A percentile compares a stretch with the other conserved stretches of the same genome.
Evolutionary conservation across 169 alveolate genomes (phyloP).

Genomic region (Plasmodium vivax): DNA sequence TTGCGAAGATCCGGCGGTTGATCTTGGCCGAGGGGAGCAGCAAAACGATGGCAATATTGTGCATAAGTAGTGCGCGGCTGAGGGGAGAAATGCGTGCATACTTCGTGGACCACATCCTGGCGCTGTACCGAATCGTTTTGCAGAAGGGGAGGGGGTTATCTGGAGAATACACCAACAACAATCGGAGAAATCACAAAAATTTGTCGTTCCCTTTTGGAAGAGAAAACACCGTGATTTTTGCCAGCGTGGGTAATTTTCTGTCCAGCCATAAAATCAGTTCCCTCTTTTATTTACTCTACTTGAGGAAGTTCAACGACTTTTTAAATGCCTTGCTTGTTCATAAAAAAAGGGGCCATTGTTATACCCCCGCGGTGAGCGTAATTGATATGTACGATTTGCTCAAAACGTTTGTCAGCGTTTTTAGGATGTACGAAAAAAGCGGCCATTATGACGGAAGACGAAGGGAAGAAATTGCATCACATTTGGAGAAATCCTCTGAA

Average conservation of each 20-base stretch:
- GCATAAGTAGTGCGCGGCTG: conserved; percentile 22
- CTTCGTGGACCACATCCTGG: conserved; percentile 17
- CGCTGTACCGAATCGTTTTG: conserved; percentile 35
- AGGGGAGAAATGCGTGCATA: conserved; percentile 5
- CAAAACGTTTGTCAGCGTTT: conserved; percentile 16
- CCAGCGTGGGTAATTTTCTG: conserved; percentile 39
- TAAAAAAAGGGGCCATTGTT: not conserved
- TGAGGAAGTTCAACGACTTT: conserved; percentile 27
- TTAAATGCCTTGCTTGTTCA: conserved; percentile 9
- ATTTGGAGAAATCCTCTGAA: not conserved
- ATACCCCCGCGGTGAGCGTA: not conserved
- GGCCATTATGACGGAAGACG: not conserved
- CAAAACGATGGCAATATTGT: conserved; percentile 40
- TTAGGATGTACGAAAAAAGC: conserved; percentile 18
- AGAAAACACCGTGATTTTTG: conserved; percentile 54
- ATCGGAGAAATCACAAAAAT: not conserved
- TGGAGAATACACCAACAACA: not conserved
- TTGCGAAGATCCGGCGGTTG: conserved; percentile 41
- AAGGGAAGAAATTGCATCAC: not conserved
- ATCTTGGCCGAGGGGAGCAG: conserved; percentile 5
- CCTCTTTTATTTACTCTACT: conserved; percentile 59
- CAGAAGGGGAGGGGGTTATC: conserved; percentile 1
- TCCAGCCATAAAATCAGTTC: conserved; percentile 36
- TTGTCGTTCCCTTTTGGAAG: not conserved
- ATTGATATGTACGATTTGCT: conserved; percentile 51